Evolutionary conservation across 2,329 filamentous ascomycete species (phyloP).

Genomic region (Delphinella strobiligena): DNA sequence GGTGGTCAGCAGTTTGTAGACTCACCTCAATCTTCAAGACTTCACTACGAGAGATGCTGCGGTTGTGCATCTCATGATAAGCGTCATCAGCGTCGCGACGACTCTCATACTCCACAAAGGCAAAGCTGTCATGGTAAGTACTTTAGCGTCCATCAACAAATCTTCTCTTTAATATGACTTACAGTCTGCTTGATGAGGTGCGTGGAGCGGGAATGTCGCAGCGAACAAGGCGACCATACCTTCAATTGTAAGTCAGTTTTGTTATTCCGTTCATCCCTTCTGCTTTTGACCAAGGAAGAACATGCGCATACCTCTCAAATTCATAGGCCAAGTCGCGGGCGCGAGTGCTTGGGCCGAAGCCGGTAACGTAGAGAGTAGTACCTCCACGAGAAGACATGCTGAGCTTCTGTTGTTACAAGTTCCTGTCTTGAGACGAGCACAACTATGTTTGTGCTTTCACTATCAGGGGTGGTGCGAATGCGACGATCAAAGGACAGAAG

Average conservation of each 20-base stretch:
- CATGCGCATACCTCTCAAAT: slow-evolving; percentile 96
- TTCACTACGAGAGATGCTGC: slow-evolving; percentile 91
- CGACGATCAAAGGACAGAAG: too few relatives aligned
- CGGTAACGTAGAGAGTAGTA: slow-evolving; percentile 94
- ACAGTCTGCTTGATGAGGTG: slow-evolving; percentile 90
- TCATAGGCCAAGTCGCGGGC: slow-evolving; percentile 99
- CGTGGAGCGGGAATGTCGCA: slow-evolving; percentile 96
- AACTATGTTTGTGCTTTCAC: too few relatives aligned
- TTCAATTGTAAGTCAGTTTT: slow-evolving; percentile 32
- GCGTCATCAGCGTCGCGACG: slow-evolving; percentile 96
- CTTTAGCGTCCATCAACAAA: neutral
- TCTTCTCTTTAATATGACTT: slow-evolving; percentile 35
- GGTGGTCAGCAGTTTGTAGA: neutral
- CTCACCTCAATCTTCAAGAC: slow-evolving; percentile 92
- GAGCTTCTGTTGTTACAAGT: too few relatives aligned
- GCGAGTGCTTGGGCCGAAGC: slow-evolving; percentile 97
- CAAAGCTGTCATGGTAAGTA: slow-evolving; percentile 74
- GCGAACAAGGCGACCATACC: slow-evolving; percentile 93
- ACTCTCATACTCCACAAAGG: slow-evolving; percentile 98
- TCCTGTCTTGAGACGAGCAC: too few relatives aligned
- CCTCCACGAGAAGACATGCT: slow-evolving; percentile 77
- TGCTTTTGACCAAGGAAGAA: slow-evolving; percentile 8
- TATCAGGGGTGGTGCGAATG: too few relatives aligned
- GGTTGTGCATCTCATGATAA: slow-evolving; percentile 99
- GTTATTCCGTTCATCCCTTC: too few relatives aligned